phyloP scores from a whole-genome alignment of 495 filamentous ascomycete genomes.

The Glarea lozoyensis region DNA sequence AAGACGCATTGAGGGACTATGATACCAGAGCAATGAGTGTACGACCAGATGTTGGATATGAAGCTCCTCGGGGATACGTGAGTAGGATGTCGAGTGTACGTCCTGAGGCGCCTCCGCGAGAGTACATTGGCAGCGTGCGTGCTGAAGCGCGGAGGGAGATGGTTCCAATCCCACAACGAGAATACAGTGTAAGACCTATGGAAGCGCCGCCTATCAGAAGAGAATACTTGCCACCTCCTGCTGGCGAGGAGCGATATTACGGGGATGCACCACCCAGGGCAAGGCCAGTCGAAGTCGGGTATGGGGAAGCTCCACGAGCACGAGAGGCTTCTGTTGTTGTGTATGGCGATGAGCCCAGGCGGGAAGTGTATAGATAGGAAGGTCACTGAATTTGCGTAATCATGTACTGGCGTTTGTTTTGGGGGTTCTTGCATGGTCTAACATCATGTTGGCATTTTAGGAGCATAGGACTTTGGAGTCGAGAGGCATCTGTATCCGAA shows the following conservation, averaged over 20 bases:
- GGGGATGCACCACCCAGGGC: slow-evolving; percentile 24
- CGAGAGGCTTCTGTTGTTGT: slow-evolving; percentile 27
- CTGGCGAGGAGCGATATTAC: slow-evolving; percentile 30
- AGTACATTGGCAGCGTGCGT: slow-evolving; percentile 32
- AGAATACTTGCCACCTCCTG: slow-evolving; percentile 3
- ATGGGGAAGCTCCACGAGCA: slow-evolving; percentile 31
- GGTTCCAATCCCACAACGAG: slow-evolving; percentile 25
- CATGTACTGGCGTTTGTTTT: too few relatives aligned
- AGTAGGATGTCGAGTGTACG: slow-evolving; percentile 27
- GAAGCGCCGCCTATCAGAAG: slow-evolving; percentile 7
- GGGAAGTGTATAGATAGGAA: slow-evolving; percentile 22
- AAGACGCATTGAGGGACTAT: slow-evolving; percentile 40
- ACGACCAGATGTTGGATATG: slow-evolving; percentile 41
- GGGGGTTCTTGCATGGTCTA: too few relatives aligned
- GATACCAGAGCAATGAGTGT: slow-evolving; percentile 39
- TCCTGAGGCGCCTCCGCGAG: slow-evolving; percentile 31
- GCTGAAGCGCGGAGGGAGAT: slow-evolving; percentile 32
- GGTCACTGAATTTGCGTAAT: too few relatives aligned
- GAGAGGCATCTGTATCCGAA: too few relatives aligned
- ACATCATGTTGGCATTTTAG: too few relatives aligned
- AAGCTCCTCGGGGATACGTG: slow-evolving; percentile 34
- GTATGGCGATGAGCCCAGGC: slow-evolving; percentile 27
- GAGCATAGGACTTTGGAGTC: too few relatives aligned
- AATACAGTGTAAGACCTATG: slow-evolving; percentile 34
- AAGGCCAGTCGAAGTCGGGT: slow-evolving; percentile 35